Conservation (phyloP, 2,329 filamentous ascomycete species). For the Aspergillus flavus region DNA sequence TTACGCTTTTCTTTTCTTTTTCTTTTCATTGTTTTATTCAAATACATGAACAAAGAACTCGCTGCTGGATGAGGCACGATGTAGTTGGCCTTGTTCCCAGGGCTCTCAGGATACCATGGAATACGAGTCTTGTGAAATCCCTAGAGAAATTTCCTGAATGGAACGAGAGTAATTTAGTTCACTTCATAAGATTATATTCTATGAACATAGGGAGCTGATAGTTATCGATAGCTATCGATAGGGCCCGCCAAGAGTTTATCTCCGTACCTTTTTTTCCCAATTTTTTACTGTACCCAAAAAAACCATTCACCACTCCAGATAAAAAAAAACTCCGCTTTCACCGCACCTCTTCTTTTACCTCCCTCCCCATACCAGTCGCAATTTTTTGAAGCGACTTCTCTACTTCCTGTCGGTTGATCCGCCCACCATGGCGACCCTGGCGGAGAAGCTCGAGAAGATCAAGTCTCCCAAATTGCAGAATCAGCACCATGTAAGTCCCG, state of each 20-base stretch:
- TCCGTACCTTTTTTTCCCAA: slow-evolving; percentile 36
- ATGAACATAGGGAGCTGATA: neutral
- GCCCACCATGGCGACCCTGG: slow-evolving; percentile 62
- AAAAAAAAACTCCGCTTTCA: slow-evolving; percentile 30
- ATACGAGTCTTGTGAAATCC: neutral
- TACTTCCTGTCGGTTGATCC: slow-evolving; percentile 28
- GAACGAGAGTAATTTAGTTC: neutral
- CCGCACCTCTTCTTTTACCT: slow-evolving; percentile 28
- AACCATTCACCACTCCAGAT: slow-evolving; percentile 19
- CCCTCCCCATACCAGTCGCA: slow-evolving; percentile 23
- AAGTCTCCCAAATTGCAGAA: slow-evolving; percentile 94
- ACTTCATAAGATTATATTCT: neutral
- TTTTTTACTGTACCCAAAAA: slow-evolving; percentile 21
- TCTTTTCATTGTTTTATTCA: slow-evolving; percentile 3
- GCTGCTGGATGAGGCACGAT: neutral
- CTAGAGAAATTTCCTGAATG: neutral
- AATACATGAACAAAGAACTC: neutral
- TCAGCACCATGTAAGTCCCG: slow-evolving; percentile 75
- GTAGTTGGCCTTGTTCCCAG: neutral
- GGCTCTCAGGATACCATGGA: neutral
- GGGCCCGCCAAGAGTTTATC: slow-evolving; percentile 21
- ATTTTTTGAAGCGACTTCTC: slow-evolving; percentile 23
- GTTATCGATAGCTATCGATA: slow-evolving; percentile 23
- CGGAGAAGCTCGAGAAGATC: slow-evolving; percentile 96
- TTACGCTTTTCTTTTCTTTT: slow-evolving; percentile 22